Evolutionary conservation across 2,329 filamentous ascomycete genomes (phyloP), one percentile per base, ranked within the genome.

Genomic region (Juglanconis sp.): DNA sequence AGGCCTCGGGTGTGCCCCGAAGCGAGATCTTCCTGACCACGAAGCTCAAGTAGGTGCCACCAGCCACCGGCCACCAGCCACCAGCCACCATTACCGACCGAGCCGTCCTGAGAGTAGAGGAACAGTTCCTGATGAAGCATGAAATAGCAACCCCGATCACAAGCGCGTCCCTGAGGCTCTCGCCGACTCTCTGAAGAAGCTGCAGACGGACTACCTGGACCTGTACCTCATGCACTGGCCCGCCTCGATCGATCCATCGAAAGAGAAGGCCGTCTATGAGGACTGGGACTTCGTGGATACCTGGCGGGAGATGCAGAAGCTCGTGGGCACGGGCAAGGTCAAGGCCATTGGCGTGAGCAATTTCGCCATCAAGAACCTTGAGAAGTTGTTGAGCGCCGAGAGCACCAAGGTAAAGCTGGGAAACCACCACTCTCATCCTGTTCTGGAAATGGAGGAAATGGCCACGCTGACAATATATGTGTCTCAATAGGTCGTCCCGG

Each of bases 241-340:
- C 17, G 83, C 79, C 60, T 86, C 83, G 34, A 86, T 83, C 56
- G 82, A 86, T 66, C 85, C 87, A 3, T 75, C 78, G 54, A 81
- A 89, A 68, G 71, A 79, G 44, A 86, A 81, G 75, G 90, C 90
- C 79, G 85, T 88, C 72, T 83, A 87, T 64, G 79, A 84, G 36
- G 90, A 92, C 77, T 94, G 91, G 90, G 83, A 91, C 77, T 94
- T 90, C 74, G 80, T 90, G 68, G 87, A 95, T 75, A 95, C 91
- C 32, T 96, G 83, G 85, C 77, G 80, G 63, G 87, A 87, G 77
- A 79, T 90, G 81, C 85, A 90, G 76, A 89, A 88, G 79, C 79
- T 91, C 51, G 77, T 85, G 31, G 83, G 75, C 10, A 86, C 83
- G 49, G 87, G 87, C 72, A 90, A 91, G 75, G 89, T 89, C 55